Percentiles rank a stretch among this genome's conserved stretches.
Conservation (phyloP, 2,329 filamentous ascomycete genomes). For the Ascochyta koolunga region DNA sequence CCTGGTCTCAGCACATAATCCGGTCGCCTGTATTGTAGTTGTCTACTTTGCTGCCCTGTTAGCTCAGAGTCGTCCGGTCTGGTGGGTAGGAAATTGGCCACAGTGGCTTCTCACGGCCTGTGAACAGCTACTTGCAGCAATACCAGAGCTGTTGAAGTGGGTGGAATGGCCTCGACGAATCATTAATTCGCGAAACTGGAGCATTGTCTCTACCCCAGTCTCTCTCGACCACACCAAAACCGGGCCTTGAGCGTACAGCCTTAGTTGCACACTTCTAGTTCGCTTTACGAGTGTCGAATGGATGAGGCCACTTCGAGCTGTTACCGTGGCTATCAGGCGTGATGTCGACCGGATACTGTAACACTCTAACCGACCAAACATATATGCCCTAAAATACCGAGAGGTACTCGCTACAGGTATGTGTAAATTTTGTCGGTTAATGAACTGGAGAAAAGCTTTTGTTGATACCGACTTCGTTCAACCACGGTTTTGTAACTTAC, state of each 20-base stretch:
- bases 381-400: too few species aligned
- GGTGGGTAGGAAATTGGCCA: conserved; percentile 42
- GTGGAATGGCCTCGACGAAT: conserved; percentile 35
- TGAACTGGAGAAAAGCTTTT: too few species aligned
- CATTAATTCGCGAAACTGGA: conserved; percentile 17
- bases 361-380: too few species aligned
- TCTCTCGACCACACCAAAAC: conserved; percentile 2
- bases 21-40: conserved; percentile 37
- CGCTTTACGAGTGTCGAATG: too few species aligned
- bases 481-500: too few species aligned
- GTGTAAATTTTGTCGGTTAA: too few species aligned
- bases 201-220: neutral
- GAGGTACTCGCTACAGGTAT: too few species aligned
- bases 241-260: neutral
- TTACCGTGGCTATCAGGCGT: too few species aligned
- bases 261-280: too few species aligned
- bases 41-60: conserved; percentile 36
- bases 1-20: conserved; percentile 34
- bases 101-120: conserved; percentile 32
- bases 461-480: too few species aligned
- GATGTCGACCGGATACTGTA: too few species aligned
- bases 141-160: conserved; percentile 37
- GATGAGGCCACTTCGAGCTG: too few species aligned
- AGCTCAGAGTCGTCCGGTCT: conserved; percentile 27
- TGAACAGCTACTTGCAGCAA: conserved; percentile 28